Percentiles rank a stretch among this genome's conserved stretches.
Conservation (phyloP, 768 basidiomycete species). For the Termitomyces sp. region DNA sequence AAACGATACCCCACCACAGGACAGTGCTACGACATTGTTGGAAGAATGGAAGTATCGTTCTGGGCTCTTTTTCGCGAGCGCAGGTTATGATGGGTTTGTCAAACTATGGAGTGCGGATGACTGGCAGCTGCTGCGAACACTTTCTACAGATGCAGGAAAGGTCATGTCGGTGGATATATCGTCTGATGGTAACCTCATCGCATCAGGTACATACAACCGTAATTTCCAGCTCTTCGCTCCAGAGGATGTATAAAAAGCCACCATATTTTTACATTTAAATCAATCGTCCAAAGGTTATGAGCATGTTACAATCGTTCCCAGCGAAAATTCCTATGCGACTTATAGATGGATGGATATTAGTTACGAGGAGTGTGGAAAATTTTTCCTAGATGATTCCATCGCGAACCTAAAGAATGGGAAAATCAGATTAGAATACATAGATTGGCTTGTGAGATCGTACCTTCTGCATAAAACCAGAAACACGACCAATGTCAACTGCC, state of each 20-base stretch:
- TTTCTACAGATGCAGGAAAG: slow-evolving; percentile 95
- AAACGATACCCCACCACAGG: slow-evolving; percentile 31
- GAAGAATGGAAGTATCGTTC: slow-evolving; percentile 80
- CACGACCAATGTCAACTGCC: slow-evolving; percentile 75
- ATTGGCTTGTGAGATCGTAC: slow-evolving; percentile 26
- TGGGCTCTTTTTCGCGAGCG: slow-evolving; percentile 88
- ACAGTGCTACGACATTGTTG: slow-evolving; percentile 26
- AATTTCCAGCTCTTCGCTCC: slow-evolving; percentile 92
- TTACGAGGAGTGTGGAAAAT: not conserved
- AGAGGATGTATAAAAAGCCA: slow-evolving; percentile 41
- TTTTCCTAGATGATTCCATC: slow-evolving; percentile 49
- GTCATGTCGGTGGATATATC: slow-evolving; percentile 97
- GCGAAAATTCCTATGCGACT: slow-evolving; percentile 5
- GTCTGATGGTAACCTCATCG: slow-evolving; percentile 76
- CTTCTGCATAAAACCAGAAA: slow-evolving; percentile 91
- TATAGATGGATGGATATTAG: not conserved
- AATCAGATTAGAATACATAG: not conserved
- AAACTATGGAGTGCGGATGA: slow-evolving; percentile 98
- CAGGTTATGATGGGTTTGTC: slow-evolving; percentile 93
- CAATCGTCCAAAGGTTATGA: slow-evolving; percentile 13
- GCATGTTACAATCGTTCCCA: slow-evolving; percentile 26
- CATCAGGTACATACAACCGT: slow-evolving; percentile 87
- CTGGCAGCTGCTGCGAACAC: slow-evolving; percentile 85
- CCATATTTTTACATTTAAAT: slow-evolving; percentile 8
- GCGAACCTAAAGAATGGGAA: slow-evolving; percentile 36